These are phyloP conservation scores for Penicillium psychrofluorescens DNA, from an alignment of 495 filamentous ascomycete genomes.

Conservation along the genomic window DNA sequence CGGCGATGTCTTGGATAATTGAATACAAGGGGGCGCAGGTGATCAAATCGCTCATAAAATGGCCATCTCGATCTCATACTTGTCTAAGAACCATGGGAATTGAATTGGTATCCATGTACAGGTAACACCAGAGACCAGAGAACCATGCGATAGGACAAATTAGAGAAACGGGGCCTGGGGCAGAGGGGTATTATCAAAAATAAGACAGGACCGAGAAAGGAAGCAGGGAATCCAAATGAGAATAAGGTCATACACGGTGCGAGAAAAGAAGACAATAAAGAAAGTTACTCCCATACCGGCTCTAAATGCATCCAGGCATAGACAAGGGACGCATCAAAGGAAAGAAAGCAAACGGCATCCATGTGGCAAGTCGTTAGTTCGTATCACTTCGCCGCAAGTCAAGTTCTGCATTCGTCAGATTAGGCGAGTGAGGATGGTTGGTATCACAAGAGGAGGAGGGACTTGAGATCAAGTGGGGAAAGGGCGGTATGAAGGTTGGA, in stretches of 20 bases:
- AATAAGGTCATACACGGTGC: constrained; percentile 8
- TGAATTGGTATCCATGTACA: neutral
- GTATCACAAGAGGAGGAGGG: too few species aligned
- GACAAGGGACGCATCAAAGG: constrained; percentile 13
- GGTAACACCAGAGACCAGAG: neutral
- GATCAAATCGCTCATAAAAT: too few species aligned
- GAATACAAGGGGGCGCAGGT: too few species aligned
- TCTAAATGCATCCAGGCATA: constrained; percentile 31
- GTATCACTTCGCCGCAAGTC: constrained; percentile 1
- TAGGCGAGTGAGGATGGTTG: too few species aligned
- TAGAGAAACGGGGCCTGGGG: constrained; percentile 6
- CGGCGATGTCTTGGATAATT: too few species aligned
- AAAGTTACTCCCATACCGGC: constrained; percentile 7
- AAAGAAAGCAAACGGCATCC: constrained; percentile 2
- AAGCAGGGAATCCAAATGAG: constrained; percentile 7
- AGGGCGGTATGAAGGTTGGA: neutral
- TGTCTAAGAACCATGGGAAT: too few species aligned
- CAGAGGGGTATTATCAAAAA: constrained; percentile 31
- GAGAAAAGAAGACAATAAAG: constrained; percentile 6
- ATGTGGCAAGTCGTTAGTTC: constrained; percentile 14
- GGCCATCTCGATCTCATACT: too few species aligned
- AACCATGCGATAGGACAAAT: too few species aligned
- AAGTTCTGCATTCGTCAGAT: too few species aligned
- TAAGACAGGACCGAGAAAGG: constrained; percentile 29
- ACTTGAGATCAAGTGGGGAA: constrained; percentile 1